Conservation (phyloP, 345 rosid genomes). For the Boechera stricta region DNA sequence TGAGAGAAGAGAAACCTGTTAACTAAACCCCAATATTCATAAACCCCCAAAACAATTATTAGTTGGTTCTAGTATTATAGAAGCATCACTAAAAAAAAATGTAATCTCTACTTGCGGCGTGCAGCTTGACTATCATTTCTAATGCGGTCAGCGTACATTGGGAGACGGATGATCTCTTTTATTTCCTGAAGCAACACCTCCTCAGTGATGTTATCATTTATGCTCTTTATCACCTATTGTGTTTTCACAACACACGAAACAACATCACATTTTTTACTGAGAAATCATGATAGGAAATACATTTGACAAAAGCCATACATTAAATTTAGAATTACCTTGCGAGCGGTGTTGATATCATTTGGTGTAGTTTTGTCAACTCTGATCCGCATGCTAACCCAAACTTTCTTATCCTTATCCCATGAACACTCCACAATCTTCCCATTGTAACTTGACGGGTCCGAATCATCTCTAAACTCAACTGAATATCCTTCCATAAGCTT, state of each 20-base stretch:
- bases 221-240: slow-evolving; percentile 84
- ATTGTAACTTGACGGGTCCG: slow-evolving; percentile 58
- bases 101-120: not conserved
- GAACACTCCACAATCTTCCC: slow-evolving; percentile 93
- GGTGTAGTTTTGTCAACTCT: slow-evolving; percentile 82
- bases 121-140: slow-evolving; percentile 58
- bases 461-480: slow-evolving; percentile 75
- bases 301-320: too few relatives aligned
- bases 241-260: too few relatives aligned
- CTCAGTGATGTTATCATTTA: slow-evolving; percentile 87
- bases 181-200: slow-evolving; percentile 78
- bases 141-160: slow-evolving; percentile 96
- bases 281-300: too few relatives aligned
- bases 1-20: too few relatives aligned
- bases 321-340: slow-evolving; percentile 51
- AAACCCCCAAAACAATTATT: too few relatives aligned
- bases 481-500: slow-evolving; percentile 75
- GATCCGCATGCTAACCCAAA: slow-evolving; percentile 80
- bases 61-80: too few relatives aligned
- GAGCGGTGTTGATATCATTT: slow-evolving; percentile 83
- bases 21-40: too few relatives aligned
- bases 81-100: too few relatives aligned
- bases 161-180: slow-evolving; percentile 74
- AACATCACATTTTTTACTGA: not conserved
- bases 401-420: slow-evolving; percentile 63